Evolutionary conservation across 148 eudicot genomes (phyloP), one percentile per base, ranked within the genome.

Genomic region (Rhododendron griersonianum): DNA sequence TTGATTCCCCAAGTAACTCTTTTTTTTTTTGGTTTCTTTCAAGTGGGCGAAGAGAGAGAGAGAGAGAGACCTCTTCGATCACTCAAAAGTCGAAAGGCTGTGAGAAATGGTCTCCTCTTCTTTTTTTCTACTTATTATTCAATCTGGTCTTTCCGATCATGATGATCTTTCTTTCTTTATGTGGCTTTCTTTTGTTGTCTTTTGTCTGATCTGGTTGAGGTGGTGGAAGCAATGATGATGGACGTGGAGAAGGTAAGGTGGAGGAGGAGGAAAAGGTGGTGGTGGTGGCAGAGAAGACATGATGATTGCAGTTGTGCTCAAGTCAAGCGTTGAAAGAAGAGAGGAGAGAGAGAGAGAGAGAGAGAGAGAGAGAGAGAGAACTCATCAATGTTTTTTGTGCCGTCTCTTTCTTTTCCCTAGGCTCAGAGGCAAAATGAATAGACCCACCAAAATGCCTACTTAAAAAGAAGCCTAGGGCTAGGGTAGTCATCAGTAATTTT

Each of bases 221-320:
- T 61, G 19, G 78, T 83, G 80, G 65, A 50, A 47, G 47, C 47
- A 84, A 84, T 84, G 80, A 84, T 84, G 85, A 84, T 74, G 86
- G 80, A n/a, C 11, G 30, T 33, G 65, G 33, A 33, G 67, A 74
- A 71, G 80, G 78, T 59, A 30, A 84, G 44, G 67, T 4, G 80
- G 80, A 1, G 44, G 19, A 73, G 80, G 19, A 50, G 44, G 63
- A 2, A 14, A 15, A 3, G 79, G 63, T 18, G 79, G 35, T 51
- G 67, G 30, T 35, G 75, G 7, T 41, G 11, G 84, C 25, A 61
- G 84, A n/a, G 75, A 82, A 3, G 83, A 53, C 83, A 81, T 81
- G 69, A 81, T 81, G 83, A 81, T 81, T 81, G 45, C 83, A 55
- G 47, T 35, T 35, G 11, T 51, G n/a, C 41, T 16, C 23, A n/a